Base-by-base conservation (phyloP, 2,329 filamentous ascomycete species). In the Aureobasidium musti region DNA sequence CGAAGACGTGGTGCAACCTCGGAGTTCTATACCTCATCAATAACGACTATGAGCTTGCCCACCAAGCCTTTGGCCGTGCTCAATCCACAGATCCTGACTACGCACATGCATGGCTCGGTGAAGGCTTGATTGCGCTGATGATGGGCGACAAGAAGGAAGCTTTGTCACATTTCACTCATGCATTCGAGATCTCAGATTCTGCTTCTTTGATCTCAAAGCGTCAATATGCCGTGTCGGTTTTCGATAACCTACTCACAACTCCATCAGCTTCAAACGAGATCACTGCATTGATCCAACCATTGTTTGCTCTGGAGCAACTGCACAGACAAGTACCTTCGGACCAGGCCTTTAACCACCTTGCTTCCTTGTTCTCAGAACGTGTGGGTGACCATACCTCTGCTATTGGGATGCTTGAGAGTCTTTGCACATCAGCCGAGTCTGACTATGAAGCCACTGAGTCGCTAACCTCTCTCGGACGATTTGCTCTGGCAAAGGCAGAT, bases 61-160 rank as follows among this genome's bases (percentile, higher is more conserved):
- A 96, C 72, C 87, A 93, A 71, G 89, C 91, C 0, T 98, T 97
- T 76, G 92, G 91, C 1, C 86, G 92, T 69, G 92, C 93, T 3
- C 95, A 99, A 76, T 97, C 93, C 1, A 91, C 91, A 4, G 96
- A 99, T 75, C 95, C 96, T 0, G 94, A 97, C 70, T 97, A 94
- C 74, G 88, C 92, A 0, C 88, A 94, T 73, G 94, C 93, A 19
- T 99, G 95, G 96, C 81, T 98, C 8, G 95, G 95, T 0, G 94
- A 98, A 77, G 94, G 91, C 0, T 84, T 97, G 30, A 84, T 98
- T 63, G 92, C 95, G 4, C 82, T 93, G 19, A 80, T 94, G 33
- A 85, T 86, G 59, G 92, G 91, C 1, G 89, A 96, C 69, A 72
- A 80, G 0, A 87, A 86, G 68, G 92, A 97, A 78, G 93, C 94